phyloP scores from a whole-genome alignment of 345 rosid species.

The Eucalyptus pauciflora region DNA sequence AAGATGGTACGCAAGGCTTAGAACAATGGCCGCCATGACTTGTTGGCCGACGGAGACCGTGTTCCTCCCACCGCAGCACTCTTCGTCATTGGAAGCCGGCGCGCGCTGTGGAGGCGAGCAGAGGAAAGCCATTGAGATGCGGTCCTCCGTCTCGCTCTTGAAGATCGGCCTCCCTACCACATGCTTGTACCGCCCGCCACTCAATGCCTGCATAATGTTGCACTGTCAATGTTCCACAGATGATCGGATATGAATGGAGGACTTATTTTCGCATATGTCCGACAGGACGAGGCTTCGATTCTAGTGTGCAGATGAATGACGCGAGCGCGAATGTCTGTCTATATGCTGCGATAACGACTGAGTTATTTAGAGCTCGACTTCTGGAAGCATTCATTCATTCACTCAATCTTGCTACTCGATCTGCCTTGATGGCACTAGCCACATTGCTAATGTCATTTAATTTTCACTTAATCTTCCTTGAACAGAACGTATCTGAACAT shows the following conservation, averaged over 20 bases:
- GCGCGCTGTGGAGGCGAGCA: conserved; percentile 16
- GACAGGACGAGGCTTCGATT: neutral
- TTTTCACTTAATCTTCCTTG: neutral
- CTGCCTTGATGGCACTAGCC: neutral
- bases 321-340: neutral
- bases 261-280: neutral
- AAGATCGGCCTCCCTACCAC: conserved; percentile 52
- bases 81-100: neutral
- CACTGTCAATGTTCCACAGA: neutral
- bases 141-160: conserved; percentile 18
- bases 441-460: neutral
- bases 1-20: conserved; percentile 42
- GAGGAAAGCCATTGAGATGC: conserved; percentile 49
- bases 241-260: neutral
- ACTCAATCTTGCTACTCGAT: neutral
- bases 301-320: neutral
- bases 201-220: conserved; percentile 11
- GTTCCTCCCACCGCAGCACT: neutral
- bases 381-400: neutral
- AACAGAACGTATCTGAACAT: neutral
- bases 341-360: neutral
- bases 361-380: neutral
- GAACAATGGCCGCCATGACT: conserved; percentile 27
- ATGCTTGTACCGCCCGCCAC: conserved; percentile 49
- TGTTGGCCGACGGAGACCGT: conserved; percentile 57